Evolutionary conservation across 805 yeast genomes (phyloP).

Genomic region (Yarrowia alimentaria): DNA sequence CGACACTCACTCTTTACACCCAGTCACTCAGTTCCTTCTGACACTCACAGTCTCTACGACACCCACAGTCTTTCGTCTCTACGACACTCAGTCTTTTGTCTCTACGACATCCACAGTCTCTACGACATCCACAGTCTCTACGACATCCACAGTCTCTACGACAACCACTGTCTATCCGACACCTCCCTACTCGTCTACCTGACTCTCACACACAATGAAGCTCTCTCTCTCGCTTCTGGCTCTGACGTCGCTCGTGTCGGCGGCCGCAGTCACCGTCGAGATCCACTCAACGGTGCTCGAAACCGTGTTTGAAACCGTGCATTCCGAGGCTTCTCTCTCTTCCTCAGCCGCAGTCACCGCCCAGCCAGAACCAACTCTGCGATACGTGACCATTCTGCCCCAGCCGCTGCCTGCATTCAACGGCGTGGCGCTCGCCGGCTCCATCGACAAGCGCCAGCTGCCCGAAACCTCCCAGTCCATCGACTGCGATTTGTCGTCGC

Average conservation of each 20-base stretch:
- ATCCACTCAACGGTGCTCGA: slow-evolving; percentile 20
- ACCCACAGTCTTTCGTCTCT: no score
- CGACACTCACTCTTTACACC: slow-evolving; percentile 9
- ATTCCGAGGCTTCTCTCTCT: not conserved
- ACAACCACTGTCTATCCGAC: slow-evolving; percentile 11
- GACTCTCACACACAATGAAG: not conserved
- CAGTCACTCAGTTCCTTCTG: no score
- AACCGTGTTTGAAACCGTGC: not conserved
- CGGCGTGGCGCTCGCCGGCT: slow-evolving; percentile 4
- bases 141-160: slow-evolving; percentile 6
- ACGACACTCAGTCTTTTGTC: no score
- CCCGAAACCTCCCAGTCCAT: not conserved
- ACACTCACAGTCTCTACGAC: slow-evolving; percentile 11
- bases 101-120: slow-evolving; percentile 18
- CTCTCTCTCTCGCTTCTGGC: not conserved
- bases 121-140: slow-evolving; percentile 10
- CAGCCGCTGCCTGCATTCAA: slow-evolving; percentile 21
- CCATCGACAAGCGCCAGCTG: slow-evolving; percentile 7
- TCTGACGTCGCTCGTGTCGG: slow-evolving; percentile 2
- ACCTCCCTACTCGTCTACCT: not conserved
- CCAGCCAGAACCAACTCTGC: not conserved
- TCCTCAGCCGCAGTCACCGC: not conserved
- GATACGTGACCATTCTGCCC: slow-evolving; percentile 17
- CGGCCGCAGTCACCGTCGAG: slow-evolving; percentile 9
- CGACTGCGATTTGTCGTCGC: slow-evolving; percentile 1